These are phyloP conservation scores for Penicillium sp. DNA, from an alignment of 2,329 filamentous ascomycete genomes.

Conservation along the genomic window DNA sequence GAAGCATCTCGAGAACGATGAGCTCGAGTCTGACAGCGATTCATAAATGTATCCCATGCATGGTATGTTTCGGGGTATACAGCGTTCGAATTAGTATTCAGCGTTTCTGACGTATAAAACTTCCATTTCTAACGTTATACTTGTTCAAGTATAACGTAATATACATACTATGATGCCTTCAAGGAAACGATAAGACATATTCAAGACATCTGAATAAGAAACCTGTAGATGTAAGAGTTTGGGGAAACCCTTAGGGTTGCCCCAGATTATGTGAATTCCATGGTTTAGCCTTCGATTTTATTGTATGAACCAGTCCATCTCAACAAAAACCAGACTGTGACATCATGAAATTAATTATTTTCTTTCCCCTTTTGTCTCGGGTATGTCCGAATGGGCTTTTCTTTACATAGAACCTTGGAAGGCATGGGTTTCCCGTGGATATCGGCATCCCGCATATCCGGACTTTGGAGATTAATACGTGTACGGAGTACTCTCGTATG, in stretches of 20 bases:
- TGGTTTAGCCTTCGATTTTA: background rate
- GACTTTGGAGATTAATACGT: background rate
- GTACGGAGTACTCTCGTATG: too few relatives aligned
- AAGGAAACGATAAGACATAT: too few relatives aligned
- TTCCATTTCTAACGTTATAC: background rate
- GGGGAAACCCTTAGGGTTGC: background rate
- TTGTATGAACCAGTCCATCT: background rate
- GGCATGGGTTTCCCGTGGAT: background rate
- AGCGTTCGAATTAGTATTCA: slow-evolving; percentile 9
- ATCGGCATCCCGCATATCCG: background rate
- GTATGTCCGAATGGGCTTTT: background rate
- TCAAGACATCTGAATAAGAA: too few relatives aligned
- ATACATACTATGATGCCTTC: too few relatives aligned
- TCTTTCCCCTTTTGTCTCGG: background rate
- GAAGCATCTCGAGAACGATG: slow-evolving; percentile 52
- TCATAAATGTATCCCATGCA: slow-evolving; percentile 28
- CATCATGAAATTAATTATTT: background rate
- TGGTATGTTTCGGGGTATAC: background rate
- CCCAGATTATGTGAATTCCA: background rate
- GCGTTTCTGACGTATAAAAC: background rate
- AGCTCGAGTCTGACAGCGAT: slow-evolving; percentile 45
- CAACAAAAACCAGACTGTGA: background rate
- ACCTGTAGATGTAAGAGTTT: background rate
- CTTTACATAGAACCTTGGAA: background rate
- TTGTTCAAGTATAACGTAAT: background rate